A percentile compares a stretch with the other conserved stretches of the same genome.
These are phyloP conservation scores for Desmodesmus armatus DNA, from an alignment of 139 green algal genomes.

Conservation along the genomic window DNA sequence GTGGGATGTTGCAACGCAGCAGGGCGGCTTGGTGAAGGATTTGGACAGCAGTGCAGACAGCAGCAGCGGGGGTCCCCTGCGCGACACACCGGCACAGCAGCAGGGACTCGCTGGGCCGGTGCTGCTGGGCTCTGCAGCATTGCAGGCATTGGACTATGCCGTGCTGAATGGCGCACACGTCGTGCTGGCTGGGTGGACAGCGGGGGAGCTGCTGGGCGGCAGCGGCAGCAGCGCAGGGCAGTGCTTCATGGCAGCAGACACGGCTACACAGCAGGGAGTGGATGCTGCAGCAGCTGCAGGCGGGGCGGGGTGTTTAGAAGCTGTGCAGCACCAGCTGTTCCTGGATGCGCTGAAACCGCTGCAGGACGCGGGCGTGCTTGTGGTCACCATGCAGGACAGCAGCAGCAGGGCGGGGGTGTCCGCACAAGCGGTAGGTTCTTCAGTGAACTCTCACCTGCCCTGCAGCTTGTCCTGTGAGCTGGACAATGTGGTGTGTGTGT, in stretches of 20 bases:
- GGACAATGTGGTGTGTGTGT: constrained; percentile 35
- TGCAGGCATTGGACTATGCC: constrained; percentile 53
- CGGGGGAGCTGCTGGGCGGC: background rate
- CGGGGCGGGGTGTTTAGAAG: background rate
- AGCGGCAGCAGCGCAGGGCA: background rate
- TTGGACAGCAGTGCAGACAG: background rate
- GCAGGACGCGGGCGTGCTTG: constrained; percentile 19
- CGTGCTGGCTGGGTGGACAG: constrained; percentile 29
- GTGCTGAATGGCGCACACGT: constrained; percentile 51
- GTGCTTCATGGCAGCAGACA: too few relatives aligned
- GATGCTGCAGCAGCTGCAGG: background rate
- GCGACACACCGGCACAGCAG: background rate
- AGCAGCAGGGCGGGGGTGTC: constrained; percentile 14
- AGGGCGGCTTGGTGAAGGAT: background rate
- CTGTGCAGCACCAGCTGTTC: constrained; percentile 23
- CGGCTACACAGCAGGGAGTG: background rate
- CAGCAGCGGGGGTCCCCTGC: background rate
- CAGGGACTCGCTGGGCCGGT: background rate
- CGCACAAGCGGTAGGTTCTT: background rate
- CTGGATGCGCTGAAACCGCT: constrained; percentile 24
- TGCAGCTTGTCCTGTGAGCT: background rate
- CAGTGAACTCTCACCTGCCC: too few relatives aligned
- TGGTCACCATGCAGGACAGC: constrained; percentile 16
- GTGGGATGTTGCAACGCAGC: background rate
- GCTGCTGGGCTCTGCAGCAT: constrained; percentile 42